Evolutionary conservation across 2,329 filamentous ascomycete genomes (phyloP).

Genomic region (Alternaria brassicicola): DNA sequence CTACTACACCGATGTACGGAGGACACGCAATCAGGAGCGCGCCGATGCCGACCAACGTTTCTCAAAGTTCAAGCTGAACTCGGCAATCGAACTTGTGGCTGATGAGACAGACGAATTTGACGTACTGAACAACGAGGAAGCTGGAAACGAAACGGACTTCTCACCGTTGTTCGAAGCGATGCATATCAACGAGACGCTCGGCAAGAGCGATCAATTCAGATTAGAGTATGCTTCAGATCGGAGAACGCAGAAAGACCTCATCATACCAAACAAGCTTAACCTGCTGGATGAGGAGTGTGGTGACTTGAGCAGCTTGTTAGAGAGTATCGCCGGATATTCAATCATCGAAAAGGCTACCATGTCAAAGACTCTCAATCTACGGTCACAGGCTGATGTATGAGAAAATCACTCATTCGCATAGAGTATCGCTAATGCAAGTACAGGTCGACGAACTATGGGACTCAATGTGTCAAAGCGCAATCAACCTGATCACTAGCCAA

Average conservation of each 20-base stretch:
- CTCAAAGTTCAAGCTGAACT: slow-evolving; percentile 87
- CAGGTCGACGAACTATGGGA: slow-evolving; percentile 98
- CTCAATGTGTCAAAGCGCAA: slow-evolving; percentile 90
- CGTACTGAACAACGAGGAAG: slow-evolving; percentile 83
- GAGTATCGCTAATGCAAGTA: slow-evolving; percentile 3
- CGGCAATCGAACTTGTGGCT: slow-evolving; percentile 90
- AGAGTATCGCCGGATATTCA: slow-evolving; percentile 93
- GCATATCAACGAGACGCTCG: slow-evolving; percentile 94
- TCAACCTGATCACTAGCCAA: slow-evolving; percentile 79
- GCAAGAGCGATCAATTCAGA: slow-evolving; percentile 89
- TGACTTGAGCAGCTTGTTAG: slow-evolving; percentile 85
- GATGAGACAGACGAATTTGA: slow-evolving; percentile 97
- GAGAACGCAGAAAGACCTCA: slow-evolving; percentile 86
- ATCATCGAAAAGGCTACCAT: slow-evolving; percentile 96
- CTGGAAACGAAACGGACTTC: slow-evolving; percentile 89
- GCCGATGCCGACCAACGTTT: slow-evolving; percentile 77
- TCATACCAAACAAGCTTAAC: slow-evolving; percentile 77
- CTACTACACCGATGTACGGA: slow-evolving; percentile 89
- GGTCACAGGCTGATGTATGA: slow-evolving; percentile 77
- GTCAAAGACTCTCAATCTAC: slow-evolving; percentile 80
- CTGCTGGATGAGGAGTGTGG: slow-evolving; percentile 82
- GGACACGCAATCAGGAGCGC: slow-evolving; percentile 81
- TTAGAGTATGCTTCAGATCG: slow-evolving; percentile 91
- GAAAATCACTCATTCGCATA: background rate
- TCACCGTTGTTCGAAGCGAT: slow-evolving; percentile 91